These are phyloP conservation scores for Iris macrosiphon DNA, from an alignment of 106 monocot genomes.

Conservation along the genomic window DNA sequence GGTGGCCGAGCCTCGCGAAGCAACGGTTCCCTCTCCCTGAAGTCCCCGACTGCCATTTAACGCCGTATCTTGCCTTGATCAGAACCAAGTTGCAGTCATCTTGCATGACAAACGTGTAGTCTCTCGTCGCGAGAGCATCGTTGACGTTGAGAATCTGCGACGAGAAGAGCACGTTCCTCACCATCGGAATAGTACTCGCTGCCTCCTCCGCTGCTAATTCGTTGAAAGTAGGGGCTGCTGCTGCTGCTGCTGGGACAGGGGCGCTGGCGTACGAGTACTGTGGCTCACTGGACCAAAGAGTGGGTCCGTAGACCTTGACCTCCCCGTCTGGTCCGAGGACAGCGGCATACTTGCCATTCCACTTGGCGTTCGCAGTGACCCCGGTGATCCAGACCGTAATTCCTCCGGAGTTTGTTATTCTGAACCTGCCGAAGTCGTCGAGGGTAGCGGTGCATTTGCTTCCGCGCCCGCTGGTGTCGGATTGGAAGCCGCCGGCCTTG, in stretches of 20 bases:
- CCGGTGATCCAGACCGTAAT: background rate
- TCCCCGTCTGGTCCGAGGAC: background rate
- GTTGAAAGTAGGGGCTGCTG: too few relatives aligned
- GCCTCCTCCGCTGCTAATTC: too few relatives aligned
- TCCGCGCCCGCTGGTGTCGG: background rate
- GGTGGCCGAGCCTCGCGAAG: background rate
- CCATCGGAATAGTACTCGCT: too few relatives aligned
- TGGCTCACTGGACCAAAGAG: background rate
- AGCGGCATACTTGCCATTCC: background rate
- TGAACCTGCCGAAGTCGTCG: background rate
- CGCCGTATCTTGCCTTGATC: background rate
- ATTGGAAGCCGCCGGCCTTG: background rate
- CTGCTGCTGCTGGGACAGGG: background rate
- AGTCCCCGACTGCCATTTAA: background rate
- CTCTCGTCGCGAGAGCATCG: background rate
- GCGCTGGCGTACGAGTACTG: too few relatives aligned
- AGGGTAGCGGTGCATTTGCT: background rate
- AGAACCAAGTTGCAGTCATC: conserved; percentile 1
- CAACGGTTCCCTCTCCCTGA: background rate
- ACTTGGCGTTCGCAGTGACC: background rate
- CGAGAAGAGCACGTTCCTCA: conserved; percentile 10
- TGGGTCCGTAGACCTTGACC: background rate
- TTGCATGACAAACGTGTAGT: background rate
- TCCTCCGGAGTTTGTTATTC: background rate
- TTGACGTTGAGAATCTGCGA: background rate